Percentiles rank a stretch among this genome's conserved stretches.
phyloP scores from a whole-genome alignment of 495 filamentous ascomycete species.

The Talaromyces borbonicus region DNA sequence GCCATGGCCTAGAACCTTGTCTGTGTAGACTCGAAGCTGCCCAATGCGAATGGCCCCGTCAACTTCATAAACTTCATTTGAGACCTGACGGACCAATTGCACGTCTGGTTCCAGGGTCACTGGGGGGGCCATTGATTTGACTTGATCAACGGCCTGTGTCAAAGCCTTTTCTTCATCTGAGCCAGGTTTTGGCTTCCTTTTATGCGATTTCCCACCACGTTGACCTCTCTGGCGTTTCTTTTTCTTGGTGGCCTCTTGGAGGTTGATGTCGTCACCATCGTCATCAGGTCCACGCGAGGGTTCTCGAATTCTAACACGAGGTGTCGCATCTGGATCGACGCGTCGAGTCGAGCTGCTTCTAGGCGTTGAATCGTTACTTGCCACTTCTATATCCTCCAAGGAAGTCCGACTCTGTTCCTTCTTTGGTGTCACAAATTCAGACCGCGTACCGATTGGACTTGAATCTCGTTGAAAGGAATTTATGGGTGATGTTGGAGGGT shows the following conservation, averaged over 20 bases:
- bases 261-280: conserved; percentile 23
- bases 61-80: conserved; percentile 30
- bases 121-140: conserved; percentile 28
- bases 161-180: conserved; percentile 29
- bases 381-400: conserved; percentile 9
- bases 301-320: conserved; percentile 33
- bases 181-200: conserved; percentile 46
- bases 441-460: neutral
- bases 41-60: conserved; percentile 56
- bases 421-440: conserved; percentile 5
- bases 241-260: conserved; percentile 47
- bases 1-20: conserved; percentile 64
- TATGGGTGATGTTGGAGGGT: conserved; percentile 7
- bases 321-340: conserved; percentile 5
- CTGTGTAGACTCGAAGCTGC: conserved; percentile 61
- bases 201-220: conserved; percentile 68
- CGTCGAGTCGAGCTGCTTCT: conserved; percentile 2
- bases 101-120: conserved; percentile 49
- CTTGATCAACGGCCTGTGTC: conserved; percentile 29
- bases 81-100: conserved; percentile 27
- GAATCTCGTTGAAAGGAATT: conserved; percentile 2
- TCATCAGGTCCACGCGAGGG: conserved; percentile 34
- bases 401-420: conserved; percentile 3
- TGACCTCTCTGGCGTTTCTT: conserved; percentile 76
- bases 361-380: conserved; percentile 10